Evolutionary conservation across 495 filamentous ascomycete genomes (phyloP), one percentile per base, ranked within the genome.

Genomic region (Aspergillus leporis): DNA sequence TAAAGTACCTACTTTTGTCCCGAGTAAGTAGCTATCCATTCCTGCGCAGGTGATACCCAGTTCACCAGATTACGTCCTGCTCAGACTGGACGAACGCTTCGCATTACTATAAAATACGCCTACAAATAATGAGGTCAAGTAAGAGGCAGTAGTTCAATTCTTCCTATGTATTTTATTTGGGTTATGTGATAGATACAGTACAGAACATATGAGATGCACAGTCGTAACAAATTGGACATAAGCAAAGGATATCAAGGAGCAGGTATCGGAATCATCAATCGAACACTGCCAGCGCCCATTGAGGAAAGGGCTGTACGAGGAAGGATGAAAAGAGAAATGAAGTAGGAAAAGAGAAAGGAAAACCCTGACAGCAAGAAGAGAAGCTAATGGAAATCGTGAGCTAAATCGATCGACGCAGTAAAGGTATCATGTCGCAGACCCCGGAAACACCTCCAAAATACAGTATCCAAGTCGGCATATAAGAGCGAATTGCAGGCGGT

Each of bases 391-490:
- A 65, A 63, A 55, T 72, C 65, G 59, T 69, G 43, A 70, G 50
- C 60, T 47, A 64, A 61, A 60, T 53, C 58, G 51, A 59, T 58
- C 54, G 58, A 63, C 62, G 66, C 63, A 56, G 60, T 53, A 60
- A 64, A 73, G 72, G 72, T 78, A 76, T 78, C 72, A 76, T 71
- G 60, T 62, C 58, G 64, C 61, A 63, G 56, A 63, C 58, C 53
- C 59, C 61, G 59, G 60, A 66, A 68, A 67, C 52, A 68, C 64
- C 61, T 41, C 16, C 60, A 58, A 59, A 65, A 54, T 66, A 56
- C 61, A 66, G 62, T 60, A 61, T 64, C 60, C 63, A 67, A 13
- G 28, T 45, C 46, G 61, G 53, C 61, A 62, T 60, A 61, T 40
- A 50, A 38, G 23, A 54, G 43, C 43, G 21, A 47, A 47, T 47